These are phyloP conservation scores for Hibiscus tridactylites DNA, from an alignment of 345 rosid genomes.

Conservation along the genomic window DNA sequence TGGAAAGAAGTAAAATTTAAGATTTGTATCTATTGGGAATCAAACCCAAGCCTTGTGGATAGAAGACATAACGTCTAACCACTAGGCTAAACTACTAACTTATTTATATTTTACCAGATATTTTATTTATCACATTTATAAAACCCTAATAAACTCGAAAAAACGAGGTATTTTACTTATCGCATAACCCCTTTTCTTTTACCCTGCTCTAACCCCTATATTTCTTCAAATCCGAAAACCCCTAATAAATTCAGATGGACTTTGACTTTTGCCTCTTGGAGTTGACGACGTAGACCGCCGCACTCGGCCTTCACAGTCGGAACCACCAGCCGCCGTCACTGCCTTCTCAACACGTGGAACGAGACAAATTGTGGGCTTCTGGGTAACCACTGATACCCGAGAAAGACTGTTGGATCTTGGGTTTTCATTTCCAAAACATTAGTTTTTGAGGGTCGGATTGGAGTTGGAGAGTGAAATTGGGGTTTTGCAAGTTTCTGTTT, in stretches of 20 bases:
- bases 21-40: too few relatives aligned
- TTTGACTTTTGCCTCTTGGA: constrained; percentile 73
- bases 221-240: constrained; percentile 39
- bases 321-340: constrained; percentile 8
- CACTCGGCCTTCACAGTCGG: constrained; percentile 27
- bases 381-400: constrained; percentile 27
- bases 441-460: constrained; percentile 26
- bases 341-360: constrained; percentile 55
- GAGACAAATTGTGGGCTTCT: constrained; percentile 49
- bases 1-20: too few relatives aligned
- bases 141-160: too few relatives aligned
- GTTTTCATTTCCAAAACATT: constrained; percentile 55
- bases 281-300: constrained; percentile 51
- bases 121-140: too few relatives aligned
- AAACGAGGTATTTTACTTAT: too few relatives aligned
- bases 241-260: constrained; percentile 65
- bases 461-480: constrained; percentile 41
- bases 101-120: too few relatives aligned
- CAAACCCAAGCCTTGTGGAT: too few relatives aligned
- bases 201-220: constrained; percentile 14
- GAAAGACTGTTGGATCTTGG: constrained; percentile 20
- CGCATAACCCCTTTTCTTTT: too few relatives aligned
- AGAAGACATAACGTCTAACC: too few relatives aligned
- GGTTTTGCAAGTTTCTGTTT: constrained; percentile 31
- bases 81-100: too few relatives aligned